These are phyloP conservation scores for Cicer yamashitae DNA, from an alignment of 306 rosid genomes.

Conservation along the genomic window DNA sequence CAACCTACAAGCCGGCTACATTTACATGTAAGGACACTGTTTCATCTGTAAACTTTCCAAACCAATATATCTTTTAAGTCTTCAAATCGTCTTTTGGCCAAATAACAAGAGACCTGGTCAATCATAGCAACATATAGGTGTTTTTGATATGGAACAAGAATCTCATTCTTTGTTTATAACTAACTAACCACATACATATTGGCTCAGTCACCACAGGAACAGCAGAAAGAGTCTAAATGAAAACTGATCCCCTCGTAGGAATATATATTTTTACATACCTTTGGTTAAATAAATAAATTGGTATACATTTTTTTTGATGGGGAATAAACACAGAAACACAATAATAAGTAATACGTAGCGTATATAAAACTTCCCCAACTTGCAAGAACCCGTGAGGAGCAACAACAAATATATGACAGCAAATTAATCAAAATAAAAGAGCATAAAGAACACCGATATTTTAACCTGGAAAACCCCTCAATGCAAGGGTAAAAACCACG, in stretches of 20 bases:
- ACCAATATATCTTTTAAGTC: not conserved
- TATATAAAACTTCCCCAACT: too few relatives aligned
- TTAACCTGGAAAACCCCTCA: too few relatives aligned
- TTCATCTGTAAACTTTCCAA: not conserved
- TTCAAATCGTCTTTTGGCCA: not conserved
- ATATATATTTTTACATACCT: not conserved
- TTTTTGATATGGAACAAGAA: not conserved
- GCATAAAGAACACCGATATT: too few relatives aligned
- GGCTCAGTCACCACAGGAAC: not conserved
- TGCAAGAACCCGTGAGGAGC: too few relatives aligned
- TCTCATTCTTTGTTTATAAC: not conserved
- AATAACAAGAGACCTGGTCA: slow-evolving; percentile 8
- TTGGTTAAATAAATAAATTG: not conserved
- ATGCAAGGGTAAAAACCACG: too few relatives aligned
- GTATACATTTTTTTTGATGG: not conserved
- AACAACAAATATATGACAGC: too few relatives aligned
- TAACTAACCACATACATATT: not conserved
- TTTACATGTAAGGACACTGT: too few relatives aligned
- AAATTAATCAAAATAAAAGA: too few relatives aligned
- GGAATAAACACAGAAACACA: too few relatives aligned
- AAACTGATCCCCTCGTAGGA: not conserved
- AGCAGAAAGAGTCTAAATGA: not conserved
- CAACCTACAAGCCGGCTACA: not conserved
- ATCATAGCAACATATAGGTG: not conserved
- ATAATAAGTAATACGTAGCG: too few relatives aligned